These are phyloP conservation scores for Colletotrichum theobromicola DNA, from an alignment of 2,329 filamentous ascomycete genomes.

Conservation along the genomic window DNA sequence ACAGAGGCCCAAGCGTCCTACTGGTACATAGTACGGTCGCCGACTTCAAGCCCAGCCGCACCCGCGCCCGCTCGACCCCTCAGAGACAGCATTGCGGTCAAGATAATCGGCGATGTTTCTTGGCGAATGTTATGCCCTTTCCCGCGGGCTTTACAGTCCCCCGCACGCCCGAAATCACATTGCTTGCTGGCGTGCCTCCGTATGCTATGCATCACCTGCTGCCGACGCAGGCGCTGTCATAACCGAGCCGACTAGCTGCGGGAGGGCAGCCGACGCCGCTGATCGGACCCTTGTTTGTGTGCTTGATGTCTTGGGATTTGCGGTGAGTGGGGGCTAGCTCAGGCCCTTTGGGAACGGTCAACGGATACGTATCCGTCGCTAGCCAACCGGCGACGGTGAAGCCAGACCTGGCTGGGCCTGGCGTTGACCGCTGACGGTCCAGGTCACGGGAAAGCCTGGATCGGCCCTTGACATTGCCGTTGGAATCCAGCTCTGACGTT, in stretches of 20 bases:
- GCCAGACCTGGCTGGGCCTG: not conserved
- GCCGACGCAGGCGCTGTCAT: not conserved
- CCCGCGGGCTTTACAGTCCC: not conserved
- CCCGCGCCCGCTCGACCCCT: not conserved
- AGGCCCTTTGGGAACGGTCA: not conserved
- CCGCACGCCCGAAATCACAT: not conserved
- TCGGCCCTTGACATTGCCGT: not conserved
- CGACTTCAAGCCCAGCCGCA: not conserved
- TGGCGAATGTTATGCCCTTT: not conserved
- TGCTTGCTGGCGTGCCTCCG: not conserved
- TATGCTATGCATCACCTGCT: not conserved
- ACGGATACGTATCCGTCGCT: not conserved
- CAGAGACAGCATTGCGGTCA: not conserved
- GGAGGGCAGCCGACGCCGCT: not conserved
- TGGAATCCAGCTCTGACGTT: not conserved
- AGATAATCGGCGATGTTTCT: not conserved
- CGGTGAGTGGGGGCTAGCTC: not conserved
- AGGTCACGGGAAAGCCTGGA: not conserved
- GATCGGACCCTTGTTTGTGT: conserved; percentile 9
- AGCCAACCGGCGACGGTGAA: conserved; percentile 1
- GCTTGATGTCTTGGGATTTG: not conserved
- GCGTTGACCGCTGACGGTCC: not conserved
- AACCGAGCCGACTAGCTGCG: not conserved
- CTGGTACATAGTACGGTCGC: not conserved
- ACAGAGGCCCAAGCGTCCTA: not conserved